Evolutionary conservation across 768 basidiomycete genomes (phyloP).

Genomic region (Lentinus brumalis): DNA sequence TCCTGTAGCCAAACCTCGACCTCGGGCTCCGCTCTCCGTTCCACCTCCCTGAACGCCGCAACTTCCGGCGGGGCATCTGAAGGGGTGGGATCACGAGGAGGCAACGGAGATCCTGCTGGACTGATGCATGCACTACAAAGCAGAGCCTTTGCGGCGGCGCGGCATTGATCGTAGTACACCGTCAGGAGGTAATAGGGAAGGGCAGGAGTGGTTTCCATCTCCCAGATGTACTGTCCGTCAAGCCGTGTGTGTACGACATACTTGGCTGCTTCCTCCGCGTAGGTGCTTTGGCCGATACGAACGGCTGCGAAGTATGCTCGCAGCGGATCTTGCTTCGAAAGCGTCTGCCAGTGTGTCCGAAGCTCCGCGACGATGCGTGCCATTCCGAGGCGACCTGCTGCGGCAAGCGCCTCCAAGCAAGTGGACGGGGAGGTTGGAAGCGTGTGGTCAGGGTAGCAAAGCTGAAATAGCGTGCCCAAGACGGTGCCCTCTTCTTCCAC

Average conservation of each 20-base stretch:
- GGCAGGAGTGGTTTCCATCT: neutral
- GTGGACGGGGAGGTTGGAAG: too few relatives aligned
- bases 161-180: neutral
- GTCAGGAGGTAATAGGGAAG: neutral
- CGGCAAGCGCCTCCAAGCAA: neutral
- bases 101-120: too few relatives aligned
- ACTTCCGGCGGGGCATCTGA: too few relatives aligned
- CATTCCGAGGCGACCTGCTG: neutral
- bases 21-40: too few relatives aligned
- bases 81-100: too few relatives aligned
- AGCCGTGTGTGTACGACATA: neutral
- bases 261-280: conserved; percentile 44
- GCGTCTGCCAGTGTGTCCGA: neutral
- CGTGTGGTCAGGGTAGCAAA: too few relatives aligned
- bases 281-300: conserved; percentile 42
- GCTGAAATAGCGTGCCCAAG: too few relatives aligned
- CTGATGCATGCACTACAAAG: neutral
- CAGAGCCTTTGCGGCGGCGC: neutral
- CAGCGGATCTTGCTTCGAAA: neutral
- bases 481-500: too few relatives aligned
- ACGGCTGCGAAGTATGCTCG: conserved; percentile 27
- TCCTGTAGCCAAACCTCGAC: too few relatives aligned
- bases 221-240: neutral
- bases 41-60: too few relatives aligned
- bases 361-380: neutral